phyloP scores from a whole-genome alignment of 1,284 basidiomycete genomes.

The Puccinia polysora region DNA sequence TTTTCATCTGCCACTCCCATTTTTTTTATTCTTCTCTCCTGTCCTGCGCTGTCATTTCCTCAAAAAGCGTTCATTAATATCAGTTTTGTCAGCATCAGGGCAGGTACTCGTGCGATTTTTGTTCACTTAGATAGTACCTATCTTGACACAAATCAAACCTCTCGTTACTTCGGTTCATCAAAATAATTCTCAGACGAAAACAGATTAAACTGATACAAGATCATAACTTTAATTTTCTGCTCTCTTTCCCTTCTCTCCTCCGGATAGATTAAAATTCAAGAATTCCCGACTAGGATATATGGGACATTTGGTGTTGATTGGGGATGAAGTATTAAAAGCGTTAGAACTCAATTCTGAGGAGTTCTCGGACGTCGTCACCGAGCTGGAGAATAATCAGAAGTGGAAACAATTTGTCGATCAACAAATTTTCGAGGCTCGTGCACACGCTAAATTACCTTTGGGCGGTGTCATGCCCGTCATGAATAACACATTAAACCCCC shows the following conservation, averaged over 20 bases:
- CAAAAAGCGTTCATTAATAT: no score
- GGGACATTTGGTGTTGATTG: constrained; percentile 91
- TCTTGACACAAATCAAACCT: no score
- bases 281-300: constrained; percentile 84
- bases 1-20: not conserved
- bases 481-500: not conserved
- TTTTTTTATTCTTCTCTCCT: not conserved
- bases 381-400: constrained; percentile 67
- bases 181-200: not conserved
- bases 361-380: constrained; percentile 63
- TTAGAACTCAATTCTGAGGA: constrained; percentile 79
- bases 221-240: not conserved
- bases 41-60: not conserved
- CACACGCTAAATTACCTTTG: constrained; percentile 69
- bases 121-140: no score
- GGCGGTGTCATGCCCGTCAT: constrained; percentile 61
- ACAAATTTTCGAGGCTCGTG: constrained; percentile 76
- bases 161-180: not conserved
- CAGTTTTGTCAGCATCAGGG: no score
- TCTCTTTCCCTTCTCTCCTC: not conserved
- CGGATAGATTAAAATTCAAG: constrained; percentile 52
- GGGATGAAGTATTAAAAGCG: constrained; percentile 79
- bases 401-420: constrained; percentile 85
- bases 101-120: no score
- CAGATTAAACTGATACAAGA: no score